Evolutionary conservation across 1,139 yeast genomes (phyloP).

Genomic region (Yamadazyma sp.): DNA sequence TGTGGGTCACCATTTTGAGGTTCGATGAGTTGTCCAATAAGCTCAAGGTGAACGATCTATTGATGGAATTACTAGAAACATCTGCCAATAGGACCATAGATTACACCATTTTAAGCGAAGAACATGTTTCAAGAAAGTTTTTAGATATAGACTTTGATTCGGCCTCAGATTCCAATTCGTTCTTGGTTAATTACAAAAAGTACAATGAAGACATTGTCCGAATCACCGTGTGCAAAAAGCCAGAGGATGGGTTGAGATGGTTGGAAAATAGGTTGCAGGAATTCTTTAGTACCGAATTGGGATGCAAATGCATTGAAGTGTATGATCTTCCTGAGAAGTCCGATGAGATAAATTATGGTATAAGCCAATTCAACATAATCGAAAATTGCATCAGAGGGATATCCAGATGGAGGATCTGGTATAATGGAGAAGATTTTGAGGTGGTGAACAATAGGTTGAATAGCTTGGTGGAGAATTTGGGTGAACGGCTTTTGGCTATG

Average conservation of each 20-base stretch:
- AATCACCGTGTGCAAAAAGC: conserved; percentile 80
- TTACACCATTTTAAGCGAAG: conserved; percentile 68
- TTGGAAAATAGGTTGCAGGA: conserved; percentile 68
- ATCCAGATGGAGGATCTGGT: conserved; percentile 97
- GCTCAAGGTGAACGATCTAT: conserved; percentile 47
- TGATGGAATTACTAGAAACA: conserved; percentile 70
- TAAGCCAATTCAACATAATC: conserved; percentile 80
- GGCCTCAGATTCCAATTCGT: conserved; percentile 74
- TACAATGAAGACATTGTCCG: conserved; percentile 90
- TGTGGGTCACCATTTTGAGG: conserved; percentile 91
- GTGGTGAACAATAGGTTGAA: conserved; percentile 56
- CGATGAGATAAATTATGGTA: conserved; percentile 72
- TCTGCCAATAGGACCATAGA: conserved; percentile 79
- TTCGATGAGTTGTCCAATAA: conserved; percentile 68
- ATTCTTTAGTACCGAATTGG: conserved; percentile 75
- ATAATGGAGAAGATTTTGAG: conserved; percentile 62
- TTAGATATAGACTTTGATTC: conserved; percentile 87
- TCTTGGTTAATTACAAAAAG: conserved; percentile 76
- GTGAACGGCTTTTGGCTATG: conserved; percentile 75
- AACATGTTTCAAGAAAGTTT: conserved; percentile 61
- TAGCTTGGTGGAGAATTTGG: conserved; percentile 68
- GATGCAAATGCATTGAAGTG: conserved; percentile 60
- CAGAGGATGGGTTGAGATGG: conserved; percentile 82
- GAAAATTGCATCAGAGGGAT: conserved; percentile 92
- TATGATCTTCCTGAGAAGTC: conserved; percentile 60